These are phyloP conservation scores for Plasmodium ovale DNA, from an alignment of 169 alveolate genomes.

Conservation along the genomic window DNA sequence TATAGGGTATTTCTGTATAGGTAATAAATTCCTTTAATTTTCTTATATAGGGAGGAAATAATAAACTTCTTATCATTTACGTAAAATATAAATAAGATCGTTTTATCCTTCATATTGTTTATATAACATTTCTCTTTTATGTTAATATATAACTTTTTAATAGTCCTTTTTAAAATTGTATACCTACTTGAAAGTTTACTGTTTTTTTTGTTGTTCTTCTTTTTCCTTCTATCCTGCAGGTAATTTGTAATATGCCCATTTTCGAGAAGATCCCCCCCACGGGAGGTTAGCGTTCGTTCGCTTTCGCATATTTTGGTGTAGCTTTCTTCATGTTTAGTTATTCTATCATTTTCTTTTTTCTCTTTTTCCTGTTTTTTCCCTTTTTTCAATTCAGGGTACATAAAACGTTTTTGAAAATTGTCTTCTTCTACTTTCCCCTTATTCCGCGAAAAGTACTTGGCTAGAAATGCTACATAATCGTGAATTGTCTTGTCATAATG, in stretches of 20 bases:
- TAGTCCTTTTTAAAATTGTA: conserved; percentile 21
- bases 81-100: conserved; percentile 32
- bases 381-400: background rate
- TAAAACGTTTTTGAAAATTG: no score
- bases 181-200: background rate
- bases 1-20: conserved; percentile 38
- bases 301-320: background rate
- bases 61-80: conserved; percentile 33
- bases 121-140: conserved; percentile 26
- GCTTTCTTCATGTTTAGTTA: background rate
- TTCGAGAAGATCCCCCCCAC: background rate
- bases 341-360: background rate
- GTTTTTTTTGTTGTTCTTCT: conserved; percentile 14
- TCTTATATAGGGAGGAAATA: conserved; percentile 52
- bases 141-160: conserved; percentile 5
- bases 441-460: conserved; percentile 27
- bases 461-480: conserved; percentile 24
- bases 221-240: background rate
- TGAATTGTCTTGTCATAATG: conserved; percentile 18
- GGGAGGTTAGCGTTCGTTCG: no score
- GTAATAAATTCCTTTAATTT: conserved; percentile 47
- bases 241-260: background rate
- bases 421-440: background rate
- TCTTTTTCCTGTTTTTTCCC: background rate
- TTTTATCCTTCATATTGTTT: conserved; percentile 51